A percentile compares a stretch with the other conserved stretches of the same genome.
phyloP scores from a whole-genome alignment of 169 alveolate genomes.

The Pseudocohnilembus persalinus region DNA sequence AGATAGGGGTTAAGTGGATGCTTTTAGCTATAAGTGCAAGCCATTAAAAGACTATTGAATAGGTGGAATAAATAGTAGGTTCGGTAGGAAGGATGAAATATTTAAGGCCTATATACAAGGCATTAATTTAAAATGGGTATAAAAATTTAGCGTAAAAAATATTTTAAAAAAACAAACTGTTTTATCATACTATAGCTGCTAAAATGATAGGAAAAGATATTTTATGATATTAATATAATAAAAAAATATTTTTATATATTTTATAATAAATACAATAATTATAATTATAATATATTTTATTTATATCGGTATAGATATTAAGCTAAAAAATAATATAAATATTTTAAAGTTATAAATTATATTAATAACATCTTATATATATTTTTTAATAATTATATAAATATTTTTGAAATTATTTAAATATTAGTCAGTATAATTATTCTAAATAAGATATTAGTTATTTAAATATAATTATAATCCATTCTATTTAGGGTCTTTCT shows the following conservation, averaged over 20 bases:
- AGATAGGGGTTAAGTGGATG: not conserved
- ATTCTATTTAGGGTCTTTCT: not conserved
- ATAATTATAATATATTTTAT: too few relatives aligned
- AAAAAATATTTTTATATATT: too few relatives aligned
- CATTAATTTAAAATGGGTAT: not conserved
- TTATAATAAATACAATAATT: too few relatives aligned
- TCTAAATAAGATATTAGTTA: not conserved
- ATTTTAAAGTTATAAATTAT: too few relatives aligned
- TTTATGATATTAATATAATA: not conserved
- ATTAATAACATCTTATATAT: too few relatives aligned
- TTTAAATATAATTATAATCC: too few relatives aligned
- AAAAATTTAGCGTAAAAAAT: not conserved
- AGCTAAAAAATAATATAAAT: too few relatives aligned
- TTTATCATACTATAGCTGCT: constrained; percentile 24
- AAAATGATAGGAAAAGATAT: not conserved
- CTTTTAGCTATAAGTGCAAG: not conserved
- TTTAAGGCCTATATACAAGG: constrained; percentile 35
- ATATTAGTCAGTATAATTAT: not conserved
- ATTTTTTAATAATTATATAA: too few relatives aligned
- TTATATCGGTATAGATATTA: not conserved
- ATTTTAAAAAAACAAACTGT: not conserved
- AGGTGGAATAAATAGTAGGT: constrained; percentile 13
- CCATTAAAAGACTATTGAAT: not conserved
- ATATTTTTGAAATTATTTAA: too few relatives aligned
- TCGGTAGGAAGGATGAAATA: constrained; percentile 37